These are phyloP conservation scores for Asterella californica DNA, from an alignment of 225 moss, liverwort and hornwort species.

Conservation along the genomic window DNA sequence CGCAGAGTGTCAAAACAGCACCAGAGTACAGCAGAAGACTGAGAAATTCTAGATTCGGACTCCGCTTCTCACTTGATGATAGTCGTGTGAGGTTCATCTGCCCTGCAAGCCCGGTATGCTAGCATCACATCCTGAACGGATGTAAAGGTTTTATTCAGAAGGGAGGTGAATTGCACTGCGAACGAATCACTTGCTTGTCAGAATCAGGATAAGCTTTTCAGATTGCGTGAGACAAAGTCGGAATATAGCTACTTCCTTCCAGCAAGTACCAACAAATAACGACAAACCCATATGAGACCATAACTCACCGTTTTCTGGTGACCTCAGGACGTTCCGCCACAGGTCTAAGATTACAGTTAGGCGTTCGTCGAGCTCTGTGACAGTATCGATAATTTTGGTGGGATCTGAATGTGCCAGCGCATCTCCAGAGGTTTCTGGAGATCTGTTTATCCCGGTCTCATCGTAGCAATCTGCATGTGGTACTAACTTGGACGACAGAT, in stretches of 20 bases:
- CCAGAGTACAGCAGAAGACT: background rate
- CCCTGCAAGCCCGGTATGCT: conserved; percentile 47
- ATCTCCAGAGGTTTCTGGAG: background rate
- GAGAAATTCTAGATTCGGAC: background rate
- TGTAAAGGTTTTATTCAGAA: conserved; percentile 44
- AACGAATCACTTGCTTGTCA: conserved; percentile 5
- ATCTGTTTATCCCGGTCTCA: background rate
- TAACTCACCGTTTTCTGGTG: conserved; percentile 15
- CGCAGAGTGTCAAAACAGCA: background rate
- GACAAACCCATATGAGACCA: background rate
- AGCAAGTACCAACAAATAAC: background rate
- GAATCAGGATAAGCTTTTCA: background rate
- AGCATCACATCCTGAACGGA: conserved; percentile 40
- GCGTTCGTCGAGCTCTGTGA: background rate
- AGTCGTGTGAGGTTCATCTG: background rate
- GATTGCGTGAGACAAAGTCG: background rate
- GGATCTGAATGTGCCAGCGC: background rate
- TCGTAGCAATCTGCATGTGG: background rate
- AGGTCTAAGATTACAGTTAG: conserved; percentile 5
- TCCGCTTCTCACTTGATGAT: background rate
- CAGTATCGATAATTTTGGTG: background rate
- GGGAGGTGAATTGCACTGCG: conserved; percentile 54
- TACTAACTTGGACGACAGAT: background rate
- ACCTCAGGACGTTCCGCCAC: conserved; percentile 14
- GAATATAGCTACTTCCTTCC: background rate